Base-by-base conservation (phyloP, 176 grass and related monocot species). In the Eleusine coracana region DNA sequence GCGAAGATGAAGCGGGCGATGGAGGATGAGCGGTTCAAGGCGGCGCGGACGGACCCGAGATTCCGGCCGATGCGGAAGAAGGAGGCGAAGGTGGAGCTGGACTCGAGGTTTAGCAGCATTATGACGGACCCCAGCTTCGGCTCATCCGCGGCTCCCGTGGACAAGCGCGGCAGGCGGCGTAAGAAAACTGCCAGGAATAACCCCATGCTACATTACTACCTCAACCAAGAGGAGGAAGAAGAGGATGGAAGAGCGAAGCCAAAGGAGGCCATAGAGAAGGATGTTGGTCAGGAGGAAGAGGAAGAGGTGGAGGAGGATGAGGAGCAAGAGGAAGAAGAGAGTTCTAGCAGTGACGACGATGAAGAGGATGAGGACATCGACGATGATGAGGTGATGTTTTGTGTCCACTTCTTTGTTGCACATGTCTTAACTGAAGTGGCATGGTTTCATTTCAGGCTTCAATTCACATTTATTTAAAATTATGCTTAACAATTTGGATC, bases 41-140 rank as follows among this genome's bases (percentile, higher is more conserved):
- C 88, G 46, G 79, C 81, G 76, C 85, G 89, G 60, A 84, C 74
- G 41, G 94, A 94, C 64, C 94, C 92, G 68, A 54, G 73, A 67
- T 94, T 92, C 81, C 88, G 91, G 38, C 68, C 86, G 54, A 94
- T 98, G 96, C 89, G 76, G 84, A 85, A 62, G 84, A 92, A 91
- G 73, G 90, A 98, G 73, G 65, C 84, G 17, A 98, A 93, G 89
- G 90, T 95, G 66, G 74, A 66, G 42, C 79, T 98, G 54, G 96
- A 95, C 48, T 86, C 86, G 28, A 91, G 92, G 85, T 98, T 98
- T 48, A 72, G 83, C 54, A 79, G 88, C 73, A 95, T 98, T 54
- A 75, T 93, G 70, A 87, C 82, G 2, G 85, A 98, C 75, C 88
- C 91, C 51, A 86, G 90, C 69, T 98, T 98, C 63, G 73, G 76